phyloP scores from a whole-genome alignment of 768 basidiomycete species.

The Tulasnella sp. region DNA sequence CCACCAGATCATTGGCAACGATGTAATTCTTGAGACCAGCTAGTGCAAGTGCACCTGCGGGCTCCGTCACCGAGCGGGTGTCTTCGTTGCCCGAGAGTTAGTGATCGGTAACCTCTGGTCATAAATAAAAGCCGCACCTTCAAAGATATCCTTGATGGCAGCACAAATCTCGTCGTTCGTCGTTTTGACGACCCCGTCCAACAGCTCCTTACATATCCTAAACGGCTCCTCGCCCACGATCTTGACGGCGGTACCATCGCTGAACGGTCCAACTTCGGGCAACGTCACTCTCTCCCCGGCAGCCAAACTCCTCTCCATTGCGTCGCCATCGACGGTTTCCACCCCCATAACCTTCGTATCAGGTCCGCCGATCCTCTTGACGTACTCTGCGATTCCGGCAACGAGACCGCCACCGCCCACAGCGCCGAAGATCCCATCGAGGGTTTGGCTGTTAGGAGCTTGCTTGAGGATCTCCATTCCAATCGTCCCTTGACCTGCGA shows the following conservation, averaged over 20 bases:
- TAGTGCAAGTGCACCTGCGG: constrained; percentile 87
- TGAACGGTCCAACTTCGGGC: constrained; percentile 90
- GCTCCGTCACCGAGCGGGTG: constrained; percentile 93
- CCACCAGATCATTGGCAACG: constrained; percentile 70
- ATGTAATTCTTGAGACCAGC: constrained; percentile 92
- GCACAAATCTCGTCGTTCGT: constrained; percentile 97
- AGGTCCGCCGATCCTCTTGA: constrained; percentile 87
- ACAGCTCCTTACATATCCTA: constrained; percentile 77
- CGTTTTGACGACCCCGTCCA: constrained; percentile 79
- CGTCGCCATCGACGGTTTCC: constrained; percentile 95
- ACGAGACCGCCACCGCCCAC: constrained; percentile 93
- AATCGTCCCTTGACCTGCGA: constrained; percentile 94
- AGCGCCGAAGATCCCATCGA: constrained; percentile 86
- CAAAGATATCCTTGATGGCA: constrained; percentile 97
- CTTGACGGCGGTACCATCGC: constrained; percentile 95
- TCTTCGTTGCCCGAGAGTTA: constrained; percentile 48
- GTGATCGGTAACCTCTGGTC: neutral
- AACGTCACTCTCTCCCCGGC: constrained; percentile 79
- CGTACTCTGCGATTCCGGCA: constrained; percentile 86
- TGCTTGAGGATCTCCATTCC: constrained; percentile 96
- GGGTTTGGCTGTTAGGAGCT: constrained; percentile 52
- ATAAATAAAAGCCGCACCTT: constrained; percentile 54
- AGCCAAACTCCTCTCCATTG: constrained; percentile 79
- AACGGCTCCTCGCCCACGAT: constrained; percentile 94
- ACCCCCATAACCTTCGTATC: constrained; percentile 77